Percentiles rank a stretch among this genome's conserved stretches.
Conservation (phyloP, 768 basidiomycete species). For the Mrakia frigida region DNA sequence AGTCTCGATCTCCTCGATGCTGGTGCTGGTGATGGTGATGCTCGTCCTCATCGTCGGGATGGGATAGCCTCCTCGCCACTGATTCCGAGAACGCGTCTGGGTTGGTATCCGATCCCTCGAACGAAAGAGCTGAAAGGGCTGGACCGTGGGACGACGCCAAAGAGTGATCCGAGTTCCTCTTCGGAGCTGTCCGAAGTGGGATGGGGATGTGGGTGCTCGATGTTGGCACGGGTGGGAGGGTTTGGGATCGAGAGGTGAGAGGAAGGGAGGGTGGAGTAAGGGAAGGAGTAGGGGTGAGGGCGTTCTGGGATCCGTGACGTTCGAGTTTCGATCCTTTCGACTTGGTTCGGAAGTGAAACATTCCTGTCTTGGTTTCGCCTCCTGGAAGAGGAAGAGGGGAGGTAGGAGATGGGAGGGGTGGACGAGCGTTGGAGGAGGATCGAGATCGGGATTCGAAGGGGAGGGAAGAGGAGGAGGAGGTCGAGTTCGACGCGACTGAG, state of each 20-base stretch:
- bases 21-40: background rate
- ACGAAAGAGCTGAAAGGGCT: constrained; percentile 24
- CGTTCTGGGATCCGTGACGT: background rate
- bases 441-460: background rate
- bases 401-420: background rate
- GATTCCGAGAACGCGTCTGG: constrained; percentile 17
- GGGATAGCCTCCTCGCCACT: constrained; percentile 18
- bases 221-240: background rate
- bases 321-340: background rate
- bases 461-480: background rate
- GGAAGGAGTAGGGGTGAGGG: background rate
- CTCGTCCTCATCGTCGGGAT: background rate
- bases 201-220: background rate
- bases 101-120: constrained; percentile 27
- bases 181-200: background rate
- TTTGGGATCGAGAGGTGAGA: background rate
- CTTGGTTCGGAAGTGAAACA: constrained; percentile 11
- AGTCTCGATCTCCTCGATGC: background rate
- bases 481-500: background rate
- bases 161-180: constrained; percentile 3
- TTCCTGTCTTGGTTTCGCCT: background rate
- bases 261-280: background rate
- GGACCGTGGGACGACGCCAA: constrained; percentile 22
- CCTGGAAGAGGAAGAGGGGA: background rate
- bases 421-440: background rate